Evolutionary conservation across 257 asterid species (phyloP).

Genomic region (Datura wrightii): DNA sequence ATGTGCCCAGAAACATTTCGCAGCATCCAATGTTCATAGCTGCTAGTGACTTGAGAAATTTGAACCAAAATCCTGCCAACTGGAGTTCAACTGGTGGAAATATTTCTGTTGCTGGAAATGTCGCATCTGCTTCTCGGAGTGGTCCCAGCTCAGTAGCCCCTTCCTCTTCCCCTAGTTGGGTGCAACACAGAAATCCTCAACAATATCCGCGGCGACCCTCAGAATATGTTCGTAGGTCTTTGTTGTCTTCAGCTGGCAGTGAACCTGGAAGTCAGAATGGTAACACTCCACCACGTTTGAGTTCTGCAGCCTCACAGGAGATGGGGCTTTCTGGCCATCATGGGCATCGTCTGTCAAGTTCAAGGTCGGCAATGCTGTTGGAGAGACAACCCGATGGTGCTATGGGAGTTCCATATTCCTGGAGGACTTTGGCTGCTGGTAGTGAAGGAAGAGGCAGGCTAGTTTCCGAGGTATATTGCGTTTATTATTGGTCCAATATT

Average conservation of each 20-base stretch:
- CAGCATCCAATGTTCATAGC: slow-evolving; percentile 79
- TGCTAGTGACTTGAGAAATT: slow-evolving; percentile 53
- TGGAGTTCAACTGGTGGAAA: slow-evolving; percentile 59
- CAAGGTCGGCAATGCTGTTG: slow-evolving; percentile 65
- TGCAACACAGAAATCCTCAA: slow-evolving; percentile 56
- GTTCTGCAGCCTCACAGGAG: slow-evolving; percentile 55
- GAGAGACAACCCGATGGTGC: slow-evolving; percentile 83
- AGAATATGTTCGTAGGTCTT: slow-evolving; percentile 74
- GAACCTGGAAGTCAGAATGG: slow-evolving; percentile 64
- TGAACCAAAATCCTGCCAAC: slow-evolving; percentile 56
- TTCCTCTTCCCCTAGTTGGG: slow-evolving; percentile 62
- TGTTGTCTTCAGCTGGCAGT: slow-evolving; percentile 55
- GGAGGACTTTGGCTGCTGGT: slow-evolving; percentile 60
- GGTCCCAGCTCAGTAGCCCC: slow-evolving; percentile 53
- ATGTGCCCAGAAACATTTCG: slow-evolving; percentile 66
- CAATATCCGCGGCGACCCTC: slow-evolving; percentile 70
- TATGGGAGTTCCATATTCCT: slow-evolving; percentile 63
- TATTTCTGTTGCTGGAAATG: slow-evolving; percentile 47
- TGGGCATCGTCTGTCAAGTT: slow-evolving; percentile 54
- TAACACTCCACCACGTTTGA: slow-evolving; percentile 43
- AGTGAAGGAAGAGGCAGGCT: slow-evolving; percentile 80
- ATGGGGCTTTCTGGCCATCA: slow-evolving; percentile 50
- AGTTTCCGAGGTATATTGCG: slow-evolving; percentile 73
- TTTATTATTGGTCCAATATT: not conserved
- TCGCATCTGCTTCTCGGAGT: slow-evolving; percentile 54